These are phyloP conservation scores for Penicillium soppii DNA, from an alignment of 495 filamentous ascomycete species.

Conservation along the genomic window DNA sequence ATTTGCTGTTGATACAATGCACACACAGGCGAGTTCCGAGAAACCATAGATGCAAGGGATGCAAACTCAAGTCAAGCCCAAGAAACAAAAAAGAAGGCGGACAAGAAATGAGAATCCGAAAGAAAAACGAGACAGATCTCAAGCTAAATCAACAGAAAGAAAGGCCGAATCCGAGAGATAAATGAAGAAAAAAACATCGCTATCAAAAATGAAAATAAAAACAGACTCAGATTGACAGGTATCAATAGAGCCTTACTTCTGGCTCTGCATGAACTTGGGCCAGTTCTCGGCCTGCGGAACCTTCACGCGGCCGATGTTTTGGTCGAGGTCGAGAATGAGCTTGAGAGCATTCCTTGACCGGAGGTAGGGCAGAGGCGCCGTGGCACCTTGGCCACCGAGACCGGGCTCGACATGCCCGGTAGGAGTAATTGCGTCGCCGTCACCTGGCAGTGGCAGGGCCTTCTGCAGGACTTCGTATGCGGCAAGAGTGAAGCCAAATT, in stretches of 20 bases:
- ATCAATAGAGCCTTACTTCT: constrained; percentile 27
- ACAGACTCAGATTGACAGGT: neutral
- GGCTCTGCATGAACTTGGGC: constrained; percentile 37
- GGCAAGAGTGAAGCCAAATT: constrained; percentile 96
- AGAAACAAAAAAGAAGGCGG: constrained; percentile 1
- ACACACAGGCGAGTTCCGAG: constrained; percentile 15
- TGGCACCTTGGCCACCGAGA: constrained; percentile 56
- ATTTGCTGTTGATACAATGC: constrained; percentile 41
- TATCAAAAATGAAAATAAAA: neutral
- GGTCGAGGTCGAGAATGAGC: constrained; percentile 91
- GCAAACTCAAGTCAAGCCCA: constrained; percentile 9
- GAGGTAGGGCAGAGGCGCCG: constrained; percentile 73
- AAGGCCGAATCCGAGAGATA: neutral
- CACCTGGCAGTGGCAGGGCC: constrained; percentile 75
- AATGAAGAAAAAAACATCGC: constrained; percentile 21
- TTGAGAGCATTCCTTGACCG: constrained; percentile 93
- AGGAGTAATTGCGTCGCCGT: constrained; percentile 46
- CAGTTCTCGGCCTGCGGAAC: constrained; percentile 52
- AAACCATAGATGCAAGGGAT: constrained; percentile 9
- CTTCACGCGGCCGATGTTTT: constrained; percentile 75
- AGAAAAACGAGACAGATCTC: constrained; percentile 19
- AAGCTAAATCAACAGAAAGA: constrained; percentile 24
- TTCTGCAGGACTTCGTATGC: constrained; percentile 91
- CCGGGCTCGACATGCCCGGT: constrained; percentile 52
- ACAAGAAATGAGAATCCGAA: constrained; percentile 5